Conservation (phyloP, 257 asterid genomes). For the Leonotis leonurus region DNA sequence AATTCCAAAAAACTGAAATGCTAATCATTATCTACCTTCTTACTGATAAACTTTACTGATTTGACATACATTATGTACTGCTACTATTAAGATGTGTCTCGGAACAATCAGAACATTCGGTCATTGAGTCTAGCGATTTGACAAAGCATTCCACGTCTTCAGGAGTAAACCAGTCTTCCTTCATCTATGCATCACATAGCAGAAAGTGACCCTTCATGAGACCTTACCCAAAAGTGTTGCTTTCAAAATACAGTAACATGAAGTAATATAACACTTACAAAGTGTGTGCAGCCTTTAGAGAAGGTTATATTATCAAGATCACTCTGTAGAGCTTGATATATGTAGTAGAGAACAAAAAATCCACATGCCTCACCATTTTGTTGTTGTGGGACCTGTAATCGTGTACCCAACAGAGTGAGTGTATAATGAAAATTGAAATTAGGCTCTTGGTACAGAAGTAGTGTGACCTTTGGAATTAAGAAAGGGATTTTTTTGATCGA, state of each 20-base stretch:
- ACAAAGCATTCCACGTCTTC: conserved; percentile 25
- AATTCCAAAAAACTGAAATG: neutral
- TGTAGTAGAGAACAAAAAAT: conserved; percentile 42
- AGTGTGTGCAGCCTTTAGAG: conserved; percentile 52
- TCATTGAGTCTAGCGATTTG: conserved; percentile 16
- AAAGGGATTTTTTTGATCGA: conserved; percentile 38
- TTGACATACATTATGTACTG: neutral
- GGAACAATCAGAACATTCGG: neutral
- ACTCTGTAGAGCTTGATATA: conserved; percentile 37
- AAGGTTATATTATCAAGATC: conserved; percentile 40
- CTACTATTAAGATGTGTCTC: neutral
- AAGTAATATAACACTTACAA: conserved; percentile 41
- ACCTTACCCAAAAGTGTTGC: neutral
- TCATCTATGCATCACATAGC: conserved; percentile 20
- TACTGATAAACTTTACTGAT: neutral
- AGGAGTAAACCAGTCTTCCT: conserved; percentile 29
- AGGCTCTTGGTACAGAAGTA: conserved; percentile 1
- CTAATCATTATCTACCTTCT: neutral
- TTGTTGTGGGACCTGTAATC: conserved; percentile 72
- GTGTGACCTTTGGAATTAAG: conserved; percentile 46
- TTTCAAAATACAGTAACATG: neutral
- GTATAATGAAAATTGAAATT: neutral
- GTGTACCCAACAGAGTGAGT: neutral
- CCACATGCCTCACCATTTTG: conserved; percentile 49
- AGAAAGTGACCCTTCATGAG: conserved; percentile 4